A percentile compares a stretch with the other conserved stretches of the same genome.
Evolutionary conservation across 352 stramenopile genomes (phyloP).

Genomic region (Plasmopara viticola): DNA sequence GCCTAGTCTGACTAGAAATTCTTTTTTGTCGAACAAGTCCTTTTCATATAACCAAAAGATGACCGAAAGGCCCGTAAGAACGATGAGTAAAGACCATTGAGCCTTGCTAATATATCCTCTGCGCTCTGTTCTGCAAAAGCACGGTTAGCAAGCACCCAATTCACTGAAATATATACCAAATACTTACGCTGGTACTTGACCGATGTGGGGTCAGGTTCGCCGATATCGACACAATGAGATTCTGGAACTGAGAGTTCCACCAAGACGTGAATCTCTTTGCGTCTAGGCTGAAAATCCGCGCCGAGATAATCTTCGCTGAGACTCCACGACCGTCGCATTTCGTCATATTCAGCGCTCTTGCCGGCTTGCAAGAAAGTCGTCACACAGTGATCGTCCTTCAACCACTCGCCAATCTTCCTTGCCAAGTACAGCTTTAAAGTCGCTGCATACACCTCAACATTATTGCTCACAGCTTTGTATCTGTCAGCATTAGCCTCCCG

Average conservation of each 20-base stretch:
- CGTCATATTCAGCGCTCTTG: not conserved
- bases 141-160: too few relatives aligned
- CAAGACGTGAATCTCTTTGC: not conserved
- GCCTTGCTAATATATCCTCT: too few relatives aligned
- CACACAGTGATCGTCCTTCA: not conserved
- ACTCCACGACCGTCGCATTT: not conserved
- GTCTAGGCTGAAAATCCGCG: not conserved
- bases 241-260: conserved; percentile 9
- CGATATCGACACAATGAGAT: not conserved
- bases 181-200: not conserved
- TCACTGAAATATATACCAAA: too few relatives aligned
- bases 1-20: too few relatives aligned
- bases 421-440: not conserved
- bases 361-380: not conserved
- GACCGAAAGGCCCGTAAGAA: too few relatives aligned
- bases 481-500: not conserved
- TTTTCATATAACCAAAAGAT: too few relatives aligned
- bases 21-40: too few relatives aligned
- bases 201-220: not conserved
- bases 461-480: too few relatives aligned
- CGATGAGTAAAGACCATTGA: too few relatives aligned
- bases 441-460: not conserved
- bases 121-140: too few relatives aligned
- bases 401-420: not conserved
- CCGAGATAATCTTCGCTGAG: too few relatives aligned